Base-by-base conservation (phyloP, 495 filamentous ascomycete genomes). In the Aspergillus avenaceus region DNA sequence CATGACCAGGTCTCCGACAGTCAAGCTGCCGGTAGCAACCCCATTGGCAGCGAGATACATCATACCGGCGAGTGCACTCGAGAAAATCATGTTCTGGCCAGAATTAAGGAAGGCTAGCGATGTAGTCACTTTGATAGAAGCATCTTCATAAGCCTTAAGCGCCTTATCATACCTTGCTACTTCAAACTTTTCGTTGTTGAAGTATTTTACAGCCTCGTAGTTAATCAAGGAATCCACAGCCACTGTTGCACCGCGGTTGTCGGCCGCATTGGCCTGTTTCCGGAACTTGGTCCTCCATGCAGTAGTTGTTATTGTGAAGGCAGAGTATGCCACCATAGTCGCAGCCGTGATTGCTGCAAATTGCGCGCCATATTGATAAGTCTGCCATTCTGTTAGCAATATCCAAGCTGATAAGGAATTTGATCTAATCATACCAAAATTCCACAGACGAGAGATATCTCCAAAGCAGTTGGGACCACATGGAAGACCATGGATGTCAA, bases 11-110 rank as follows among this genome's bases (percentile, higher is more conserved):
- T 98, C 93, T 47, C 93, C 93, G n/a, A 98, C 90, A 0, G 90
- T 95, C 55, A 98, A 64, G 11, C 69, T 66, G 5, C 93, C 93
- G 8, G 71, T 79, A 5, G 86, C 88, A 2, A 98, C 89, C 29
- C 93, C 93, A 60, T 93, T 78, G 29, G 88, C 89, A 11, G 90
- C 93, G 28, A 96, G 78, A 60, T 90, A 97, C 93, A 98, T 98
- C 95, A 97, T 98, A n/a, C 79, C 83, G 3, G 92, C 96, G 50
- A 98, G 76, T 5, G 93, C 92, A 45, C 84, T 85, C 8, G 92
- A 96, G 72, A 98, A 98, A 56, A 98, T 97, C 72, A 98, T 80
- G 65, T 89, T 97, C 61, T 98, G 93, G n/a, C 95, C 95, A n/a
- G 82, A 85, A 74, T 98, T 98, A 55, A 98, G 83, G 47, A 96